Percentiles rank a stretch among this genome's conserved stretches.
phyloP scores from a whole-genome alignment of 2,329 filamentous ascomycete genomes.

The Botrytis byssoidea region DNA sequence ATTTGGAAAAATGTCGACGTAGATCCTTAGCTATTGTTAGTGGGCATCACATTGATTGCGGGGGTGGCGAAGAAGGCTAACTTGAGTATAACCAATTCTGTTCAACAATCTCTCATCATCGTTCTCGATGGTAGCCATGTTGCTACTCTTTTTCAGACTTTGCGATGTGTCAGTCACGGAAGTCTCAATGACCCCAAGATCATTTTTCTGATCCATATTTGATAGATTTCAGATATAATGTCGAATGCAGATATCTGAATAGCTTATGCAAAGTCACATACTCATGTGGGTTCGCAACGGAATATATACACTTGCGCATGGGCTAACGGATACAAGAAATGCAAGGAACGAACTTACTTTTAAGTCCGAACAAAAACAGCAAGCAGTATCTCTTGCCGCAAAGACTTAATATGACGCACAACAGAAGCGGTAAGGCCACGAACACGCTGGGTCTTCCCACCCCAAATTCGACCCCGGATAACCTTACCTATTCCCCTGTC shows the following conservation, averaged over 20 bases:
- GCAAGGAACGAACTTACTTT: not conserved
- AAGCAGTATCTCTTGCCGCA: not conserved
- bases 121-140: conserved; percentile 52
- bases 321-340: not conserved
- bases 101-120: conserved; percentile 60
- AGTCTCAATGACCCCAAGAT: not conserved
- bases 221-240: not conserved
- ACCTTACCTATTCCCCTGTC: conserved; percentile 7
- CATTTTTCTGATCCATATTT: conserved; percentile 9
- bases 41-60: not conserved
- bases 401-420: not conserved
- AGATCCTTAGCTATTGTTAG: conserved; percentile 49
- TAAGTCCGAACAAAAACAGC: not conserved
- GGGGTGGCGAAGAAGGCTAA: conserved; percentile 37
- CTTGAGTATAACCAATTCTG: conserved; percentile 62
- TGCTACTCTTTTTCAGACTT: not conserved
- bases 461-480: not conserved
- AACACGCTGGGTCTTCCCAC: not conserved
- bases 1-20: conserved; percentile 62
- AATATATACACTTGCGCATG: not conserved
- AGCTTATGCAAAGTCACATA: conserved; percentile 4
- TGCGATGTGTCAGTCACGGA: conserved; percentile 10
- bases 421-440: not conserved
- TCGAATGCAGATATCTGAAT: not conserved
- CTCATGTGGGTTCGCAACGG: conserved; percentile 9